phyloP scores from a whole-genome alignment of 2,329 filamentous ascomycete species.

The Penicillium sp. region DNA sequence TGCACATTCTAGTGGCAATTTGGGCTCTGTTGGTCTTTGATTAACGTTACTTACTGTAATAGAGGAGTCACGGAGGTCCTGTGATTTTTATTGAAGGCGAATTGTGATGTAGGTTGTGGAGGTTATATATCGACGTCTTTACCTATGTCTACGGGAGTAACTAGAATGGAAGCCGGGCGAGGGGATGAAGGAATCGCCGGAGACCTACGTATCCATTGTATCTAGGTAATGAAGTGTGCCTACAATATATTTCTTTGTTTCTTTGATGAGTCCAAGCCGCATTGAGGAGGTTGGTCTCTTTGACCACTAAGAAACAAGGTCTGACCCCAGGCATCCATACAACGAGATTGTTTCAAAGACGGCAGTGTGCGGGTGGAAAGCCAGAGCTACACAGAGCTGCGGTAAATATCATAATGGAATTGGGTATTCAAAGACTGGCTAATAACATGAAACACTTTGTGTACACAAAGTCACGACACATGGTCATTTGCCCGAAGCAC shows the following conservation, averaged over 20 bases:
- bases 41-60: too few species aligned
- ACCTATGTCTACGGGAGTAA: background rate
- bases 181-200: too few species aligned
- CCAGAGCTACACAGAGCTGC: background rate
- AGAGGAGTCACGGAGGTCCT: too few species aligned
- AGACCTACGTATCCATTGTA: too few species aligned
- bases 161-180: too few species aligned
- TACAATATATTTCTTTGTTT: background rate
- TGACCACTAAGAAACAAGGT: background rate
- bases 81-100: background rate
- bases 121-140: background rate
- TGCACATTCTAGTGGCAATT: background rate
- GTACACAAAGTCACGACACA: background rate
- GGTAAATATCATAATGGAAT: background rate
- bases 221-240: background rate
- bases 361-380: background rate
- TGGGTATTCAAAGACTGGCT: background rate
- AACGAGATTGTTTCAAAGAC: background rate
- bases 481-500: slow-evolving; percentile 53
- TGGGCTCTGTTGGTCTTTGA: too few species aligned
- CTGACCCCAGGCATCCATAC: background rate
- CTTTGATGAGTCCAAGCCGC: background rate
- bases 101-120: too few species aligned
- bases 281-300: background rate
- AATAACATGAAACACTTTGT: background rate